phyloP scores from a whole-genome alignment of 495 filamentous ascomycete species.

The Penicillium macrosclerotiorum region DNA sequence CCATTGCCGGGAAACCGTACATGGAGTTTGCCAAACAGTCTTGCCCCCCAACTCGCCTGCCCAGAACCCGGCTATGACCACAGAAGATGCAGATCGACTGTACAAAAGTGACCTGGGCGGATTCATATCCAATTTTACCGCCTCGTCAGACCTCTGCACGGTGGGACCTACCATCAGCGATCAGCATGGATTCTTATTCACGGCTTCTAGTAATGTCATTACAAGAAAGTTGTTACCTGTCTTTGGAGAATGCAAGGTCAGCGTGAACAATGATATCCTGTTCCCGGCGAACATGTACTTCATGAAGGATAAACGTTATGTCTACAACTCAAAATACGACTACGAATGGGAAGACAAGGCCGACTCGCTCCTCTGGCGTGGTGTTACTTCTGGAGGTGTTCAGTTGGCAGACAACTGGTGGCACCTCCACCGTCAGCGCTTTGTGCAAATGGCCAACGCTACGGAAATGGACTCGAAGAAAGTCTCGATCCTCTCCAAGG shows the following conservation, averaged over 20 bases:
- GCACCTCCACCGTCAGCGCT: conserved; percentile 47
- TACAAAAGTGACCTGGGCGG: conserved; percentile 47
- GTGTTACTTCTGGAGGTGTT: conserved; percentile 47
- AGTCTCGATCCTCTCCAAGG: conserved; percentile 19
- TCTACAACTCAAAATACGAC: conserved; percentile 38
- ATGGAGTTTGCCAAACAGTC: conserved; percentile 61
- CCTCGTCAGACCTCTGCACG: conserved; percentile 63
- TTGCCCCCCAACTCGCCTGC: conserved; percentile 61
- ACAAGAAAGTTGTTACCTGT: conserved; percentile 59
- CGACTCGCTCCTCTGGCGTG: conserved; percentile 49
- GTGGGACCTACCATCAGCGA: conserved; percentile 49
- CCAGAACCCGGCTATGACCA: conserved; percentile 41
- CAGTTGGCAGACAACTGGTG: conserved; percentile 33
- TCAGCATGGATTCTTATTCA: conserved; percentile 69
- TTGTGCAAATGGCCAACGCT: conserved; percentile 55
- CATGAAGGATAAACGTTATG: conserved; percentile 67
- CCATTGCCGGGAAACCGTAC: conserved; percentile 44
- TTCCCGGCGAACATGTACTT: conserved; percentile 78
- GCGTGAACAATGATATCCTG: conserved; percentile 76
- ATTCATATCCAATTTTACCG: conserved; percentile 64
- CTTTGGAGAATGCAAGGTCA: conserved; percentile 74
- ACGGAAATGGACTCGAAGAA: conserved; percentile 46
- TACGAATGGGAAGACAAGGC: conserved; percentile 39
- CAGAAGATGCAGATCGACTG: conserved; percentile 25
- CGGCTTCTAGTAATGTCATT: conserved; percentile 52